phyloP scores from a whole-genome alignment of 345 rosid species.

The Lepidium sativum region DNA sequence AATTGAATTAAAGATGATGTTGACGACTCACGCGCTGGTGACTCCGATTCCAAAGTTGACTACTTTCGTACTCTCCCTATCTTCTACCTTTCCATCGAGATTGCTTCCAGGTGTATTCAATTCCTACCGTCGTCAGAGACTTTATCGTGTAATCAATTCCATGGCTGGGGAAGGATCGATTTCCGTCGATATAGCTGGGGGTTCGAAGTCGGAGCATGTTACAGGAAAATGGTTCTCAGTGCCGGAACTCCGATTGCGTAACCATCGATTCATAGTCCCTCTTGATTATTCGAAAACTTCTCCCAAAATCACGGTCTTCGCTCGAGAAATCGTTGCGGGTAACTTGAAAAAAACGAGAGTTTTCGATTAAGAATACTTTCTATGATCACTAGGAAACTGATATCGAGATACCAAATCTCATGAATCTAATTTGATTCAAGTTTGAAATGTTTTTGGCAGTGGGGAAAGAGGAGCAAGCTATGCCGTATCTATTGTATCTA shows the following conservation, averaged over 20 bases:
- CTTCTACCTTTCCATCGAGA: background rate
- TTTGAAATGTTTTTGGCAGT: conserved; percentile 28
- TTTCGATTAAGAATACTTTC: background rate
- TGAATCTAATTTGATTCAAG: background rate
- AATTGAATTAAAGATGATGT: conserved; percentile 6
- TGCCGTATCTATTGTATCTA: conserved; percentile 70
- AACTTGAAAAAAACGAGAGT: background rate
- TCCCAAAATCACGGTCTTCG: conserved; percentile 59
- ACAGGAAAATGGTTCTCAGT: conserved; percentile 62
- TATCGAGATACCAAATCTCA: background rate
- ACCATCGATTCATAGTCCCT: conserved; percentile 74
- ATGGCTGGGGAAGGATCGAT: conserved; percentile 31
- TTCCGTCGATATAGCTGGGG: background rate
- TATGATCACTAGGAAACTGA: background rate
- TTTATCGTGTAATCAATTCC: conserved; percentile 5
- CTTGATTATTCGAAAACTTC: conserved; percentile 54
- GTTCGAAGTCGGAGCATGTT: conserved; percentile 38
- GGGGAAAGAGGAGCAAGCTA: conserved; percentile 65
- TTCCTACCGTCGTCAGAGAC: conserved; percentile 16
- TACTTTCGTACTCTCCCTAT: conserved; percentile 8
- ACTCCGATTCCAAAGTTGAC: conserved; percentile 30
- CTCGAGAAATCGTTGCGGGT: conserved; percentile 84
- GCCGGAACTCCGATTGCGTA: conserved; percentile 77
- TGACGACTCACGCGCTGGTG: conserved; percentile 20
- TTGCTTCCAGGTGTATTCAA: background rate